phyloP scores from a whole-genome alignment of 306 rosid species.

The Cicer bijugum region DNA sequence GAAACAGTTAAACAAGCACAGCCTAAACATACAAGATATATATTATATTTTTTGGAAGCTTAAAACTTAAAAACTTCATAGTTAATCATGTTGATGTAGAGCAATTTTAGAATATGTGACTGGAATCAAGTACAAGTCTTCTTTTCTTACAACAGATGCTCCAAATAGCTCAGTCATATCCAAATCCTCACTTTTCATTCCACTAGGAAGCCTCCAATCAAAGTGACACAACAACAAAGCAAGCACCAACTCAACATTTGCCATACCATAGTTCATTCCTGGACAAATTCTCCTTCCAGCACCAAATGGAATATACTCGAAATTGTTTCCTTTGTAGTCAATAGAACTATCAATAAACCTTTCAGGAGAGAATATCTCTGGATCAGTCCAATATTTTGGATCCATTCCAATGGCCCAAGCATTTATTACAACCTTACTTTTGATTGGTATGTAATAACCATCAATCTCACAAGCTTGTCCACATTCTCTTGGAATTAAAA shows the following conservation, averaged over 20 bases:
- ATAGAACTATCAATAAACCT: slow-evolving; percentile 25
- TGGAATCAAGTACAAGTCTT: slow-evolving; percentile 34
- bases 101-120: neutral
- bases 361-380: slow-evolving; percentile 37
- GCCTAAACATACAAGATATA: too few species aligned
- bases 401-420: slow-evolving; percentile 52
- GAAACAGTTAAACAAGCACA: too few species aligned
- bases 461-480: slow-evolving; percentile 35
- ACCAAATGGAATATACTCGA: slow-evolving; percentile 48
- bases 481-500: slow-evolving; percentile 42
- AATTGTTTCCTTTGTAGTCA: slow-evolving; percentile 32
- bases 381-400: slow-evolving; percentile 35
- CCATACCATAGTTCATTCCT: slow-evolving; percentile 10
- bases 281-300: slow-evolving; percentile 48
- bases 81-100: too few species aligned
- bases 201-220: slow-evolving; percentile 39
- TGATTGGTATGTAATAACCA: slow-evolving; percentile 44
- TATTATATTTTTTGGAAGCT: too few species aligned
- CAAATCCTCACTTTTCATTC: slow-evolving; percentile 19
- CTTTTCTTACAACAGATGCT: neutral
- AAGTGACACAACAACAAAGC: slow-evolving; percentile 39
- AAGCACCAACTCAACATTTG: slow-evolving; percentile 37
- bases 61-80: too few species aligned
- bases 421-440: slow-evolving; percentile 41
- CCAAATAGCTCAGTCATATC: slow-evolving; percentile 45